Conservation (phyloP, 805 yeast genomes). For the Ogataea allantospora region DNA sequence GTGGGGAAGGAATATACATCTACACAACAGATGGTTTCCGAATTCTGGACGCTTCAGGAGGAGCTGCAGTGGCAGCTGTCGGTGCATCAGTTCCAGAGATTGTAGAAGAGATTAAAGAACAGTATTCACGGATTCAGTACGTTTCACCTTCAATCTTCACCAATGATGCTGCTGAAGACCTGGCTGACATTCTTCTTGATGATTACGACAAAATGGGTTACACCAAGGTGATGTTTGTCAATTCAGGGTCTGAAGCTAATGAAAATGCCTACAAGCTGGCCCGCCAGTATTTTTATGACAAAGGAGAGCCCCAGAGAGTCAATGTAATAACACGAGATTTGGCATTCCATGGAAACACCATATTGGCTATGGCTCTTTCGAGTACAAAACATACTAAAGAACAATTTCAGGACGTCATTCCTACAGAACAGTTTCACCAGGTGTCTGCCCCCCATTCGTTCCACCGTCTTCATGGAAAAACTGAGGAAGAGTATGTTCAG, state of each 20-base stretch:
- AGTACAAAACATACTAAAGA: conserved; percentile 37
- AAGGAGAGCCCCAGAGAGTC: conserved; percentile 39
- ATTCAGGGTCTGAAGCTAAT: conserved; percentile 76
- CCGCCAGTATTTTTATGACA: conserved; percentile 44
- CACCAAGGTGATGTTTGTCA: conserved; percentile 6
- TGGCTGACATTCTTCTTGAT: conserved; percentile 1
- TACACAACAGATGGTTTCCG: conserved; percentile 1
- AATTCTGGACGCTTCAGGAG: conserved; percentile 8
- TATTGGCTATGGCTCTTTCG: conserved; percentile 42
- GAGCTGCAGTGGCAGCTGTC: conserved; percentile 9
- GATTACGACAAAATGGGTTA: conserved; percentile 3
- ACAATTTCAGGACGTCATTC: conserved; percentile 33
- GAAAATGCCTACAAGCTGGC: conserved; percentile 78
- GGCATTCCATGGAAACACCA: conserved; percentile 50
- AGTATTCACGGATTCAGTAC: conserved; percentile 1
- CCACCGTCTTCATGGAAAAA: conserved; percentile 18
- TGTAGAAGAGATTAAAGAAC: conserved; percentile 3
- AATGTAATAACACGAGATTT: conserved; percentile 43
- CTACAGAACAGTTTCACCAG: conserved; percentile 34
- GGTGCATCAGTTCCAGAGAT: conserved; percentile 5
- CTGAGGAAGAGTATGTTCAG: conserved; percentile 38
- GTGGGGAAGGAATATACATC: conserved; percentile 4
- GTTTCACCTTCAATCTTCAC: conserved; percentile 6
- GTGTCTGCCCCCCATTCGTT: conserved; percentile 21
- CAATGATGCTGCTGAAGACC: conserved; percentile 6